Conservation (phyloP, 2,329 filamentous ascomycete species). For the Aspergillus unguis region DNA sequence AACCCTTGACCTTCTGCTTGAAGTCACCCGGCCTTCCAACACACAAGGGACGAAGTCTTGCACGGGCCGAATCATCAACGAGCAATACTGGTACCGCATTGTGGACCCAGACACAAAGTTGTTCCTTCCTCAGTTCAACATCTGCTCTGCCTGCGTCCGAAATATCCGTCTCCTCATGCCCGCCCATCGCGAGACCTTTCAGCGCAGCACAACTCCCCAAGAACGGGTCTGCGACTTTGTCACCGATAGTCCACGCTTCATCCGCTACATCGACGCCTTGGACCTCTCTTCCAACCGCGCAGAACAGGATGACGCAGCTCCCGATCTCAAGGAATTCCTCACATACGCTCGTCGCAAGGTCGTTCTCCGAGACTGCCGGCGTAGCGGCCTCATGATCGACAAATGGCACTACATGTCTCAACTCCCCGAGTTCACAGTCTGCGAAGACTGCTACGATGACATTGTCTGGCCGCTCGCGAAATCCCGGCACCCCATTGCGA, state of each 20-base stretch:
- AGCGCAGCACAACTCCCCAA: slow-evolving; percentile 43
- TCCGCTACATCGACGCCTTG: slow-evolving; percentile 55
- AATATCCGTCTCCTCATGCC: slow-evolving; percentile 73
- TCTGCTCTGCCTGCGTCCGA: slow-evolving; percentile 71
- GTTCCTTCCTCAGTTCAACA: slow-evolving; percentile 66
- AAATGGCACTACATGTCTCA: slow-evolving; percentile 76
- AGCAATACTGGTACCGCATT: slow-evolving; percentile 72
- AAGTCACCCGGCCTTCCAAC: slow-evolving; percentile 60
- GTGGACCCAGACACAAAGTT: slow-evolving; percentile 63
- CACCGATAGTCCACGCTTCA: slow-evolving; percentile 56
- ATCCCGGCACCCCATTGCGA: slow-evolving; percentile 55
- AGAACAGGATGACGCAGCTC: slow-evolving; percentile 29
- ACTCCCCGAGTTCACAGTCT: slow-evolving; percentile 76
- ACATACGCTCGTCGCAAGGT: slow-evolving; percentile 61
- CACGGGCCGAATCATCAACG: slow-evolving; percentile 54
- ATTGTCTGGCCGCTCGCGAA: slow-evolving; percentile 68
- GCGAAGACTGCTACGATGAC: slow-evolving; percentile 80
- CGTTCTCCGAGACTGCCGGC: slow-evolving; percentile 60
- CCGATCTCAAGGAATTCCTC: slow-evolving; percentile 61
- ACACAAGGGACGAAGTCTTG: slow-evolving; percentile 53
- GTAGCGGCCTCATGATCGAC: slow-evolving; percentile 60
- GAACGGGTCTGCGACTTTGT: slow-evolving; percentile 67
- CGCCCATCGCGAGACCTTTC: slow-evolving; percentile 64
- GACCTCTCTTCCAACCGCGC: slow-evolving; percentile 50
- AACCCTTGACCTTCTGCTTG: slow-evolving; percentile 66